Evolutionary conservation across 2,329 filamentous ascomycete species (phyloP), one percentile per base, ranked within the genome.

Genomic region (Neodidymelliopsis sp.): DNA sequence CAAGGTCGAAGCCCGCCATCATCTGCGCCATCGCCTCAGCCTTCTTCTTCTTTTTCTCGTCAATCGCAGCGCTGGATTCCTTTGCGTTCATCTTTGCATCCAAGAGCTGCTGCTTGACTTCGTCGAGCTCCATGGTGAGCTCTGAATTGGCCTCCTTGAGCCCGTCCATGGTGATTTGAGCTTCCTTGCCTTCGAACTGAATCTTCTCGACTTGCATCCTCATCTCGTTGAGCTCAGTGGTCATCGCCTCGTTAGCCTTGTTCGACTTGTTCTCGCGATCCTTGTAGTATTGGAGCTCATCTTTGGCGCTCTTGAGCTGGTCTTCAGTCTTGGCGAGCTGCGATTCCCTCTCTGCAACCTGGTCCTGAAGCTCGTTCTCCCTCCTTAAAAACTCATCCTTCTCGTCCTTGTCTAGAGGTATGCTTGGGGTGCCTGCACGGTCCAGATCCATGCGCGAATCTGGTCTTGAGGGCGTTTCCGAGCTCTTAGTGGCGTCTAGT

Each of bases 11-110:
- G 3, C 93, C 91, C 50, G 94, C 94, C 93, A 99, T 97, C 94
- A 99, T 99, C 82, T 97, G 90, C 31, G 94, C 94, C 94, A 99
- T 99, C 76, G 95, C 94, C 77, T 99, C 94, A 1, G 92, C 91
- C 82, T 99, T 99, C 78, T 91, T 92, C 81, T 91, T 93, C 76
- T 97, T 95, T 81, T 99, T 99, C 76, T 97, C 94, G 63, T 97
- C 93, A 15, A 95, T 78, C 12, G 91, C 88, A 7, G 91, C 91
- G 33, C 85, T 91, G 1, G 89, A 93, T 76, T 97, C 94, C 77
- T 94, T 96, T 48, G 93, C 91, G 61, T 86, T 94, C 89, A 97
- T 97, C 78, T 93, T 93, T 35, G 94, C 91, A 72, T 97, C 92
- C 13, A 97, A 81, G 41, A 99, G 84, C 69, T 97, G 92, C 73